Base-by-base conservation (phyloP, 108 stramenopile genomes). In the Aurantiochytrium sp. region DNA sequence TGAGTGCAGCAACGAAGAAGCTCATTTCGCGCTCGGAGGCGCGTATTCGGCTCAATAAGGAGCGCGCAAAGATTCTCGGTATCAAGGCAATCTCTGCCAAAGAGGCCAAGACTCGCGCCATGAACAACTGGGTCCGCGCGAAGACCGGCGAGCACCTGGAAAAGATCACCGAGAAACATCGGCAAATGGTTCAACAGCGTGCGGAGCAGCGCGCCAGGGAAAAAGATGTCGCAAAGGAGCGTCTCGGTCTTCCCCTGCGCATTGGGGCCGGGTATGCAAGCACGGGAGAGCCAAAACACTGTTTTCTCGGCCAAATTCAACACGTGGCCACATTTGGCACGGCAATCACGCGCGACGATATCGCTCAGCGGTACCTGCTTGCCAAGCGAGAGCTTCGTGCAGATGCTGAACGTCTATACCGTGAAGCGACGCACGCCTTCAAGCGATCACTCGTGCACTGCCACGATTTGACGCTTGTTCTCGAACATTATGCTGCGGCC, bases 291-390 rank as follows among this genome's bases (percentile, higher is more conserved):
- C 45, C 76, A 4, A 91, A 89, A 71, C 58, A 91, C 58, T 93
- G 91, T 53, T 93, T 93, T 58, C 53, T 29, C 8, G 93, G 93
- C 58, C 57, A 83, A 16, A 16, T 93, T 19, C 89, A 72, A 89
- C 93, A 93, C 90, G 88, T 93, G 25, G 93, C 93, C 28, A 91
- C 91, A 8, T 93, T 92, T 60, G 87, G 58, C 42, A 60, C 55
- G 43, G 58, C 43, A 21, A 35, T 93, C 4, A 28, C 87, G 42
- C 42, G 64, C 19, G 93, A 93, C 72, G 44, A 72, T 14, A 60
- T 93, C 35, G 53, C 89, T 16, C 58, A 45, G 45, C 93, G 92
- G 58, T 89, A 44, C 43, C 60, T 76, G 18, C 21, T 60, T 53
- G 91, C 89, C 5, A 21, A 35, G 57, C 73, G 57, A 23, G 51